Percentiles rank a stretch among this genome's conserved stretches.
Evolutionary conservation across 768 basidiomycete genomes (phyloP).

Genomic region (Tylopilus rubrobrunneus): DNA sequence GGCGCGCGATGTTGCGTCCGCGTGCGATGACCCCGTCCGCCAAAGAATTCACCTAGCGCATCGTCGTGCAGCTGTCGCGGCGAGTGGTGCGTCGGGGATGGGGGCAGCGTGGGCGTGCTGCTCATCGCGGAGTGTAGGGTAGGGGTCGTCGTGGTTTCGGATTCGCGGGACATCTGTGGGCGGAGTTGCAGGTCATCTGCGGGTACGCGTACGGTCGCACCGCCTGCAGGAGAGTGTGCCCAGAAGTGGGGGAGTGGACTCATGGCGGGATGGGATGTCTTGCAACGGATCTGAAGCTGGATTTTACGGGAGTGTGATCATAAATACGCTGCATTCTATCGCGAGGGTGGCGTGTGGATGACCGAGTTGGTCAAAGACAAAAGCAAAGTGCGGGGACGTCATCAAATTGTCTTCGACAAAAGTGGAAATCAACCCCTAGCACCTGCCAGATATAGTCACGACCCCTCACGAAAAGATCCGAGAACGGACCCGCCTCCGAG

Average conservation of each 20-base stretch:
- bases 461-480: not conserved
- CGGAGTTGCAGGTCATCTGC: constrained; percentile 20
- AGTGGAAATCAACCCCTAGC: constrained; percentile 5
- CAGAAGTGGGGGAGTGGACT: constrained; percentile 11
- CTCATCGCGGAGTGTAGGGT: constrained; percentile 11
- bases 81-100: constrained; percentile 21
- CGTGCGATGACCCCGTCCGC: constrained; percentile 22
- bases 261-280: constrained; percentile 17
- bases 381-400: constrained; percentile 11
- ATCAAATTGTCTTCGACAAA: not conserved
- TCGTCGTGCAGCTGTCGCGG: constrained; percentile 28
- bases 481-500: not conserved
- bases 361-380: constrained; percentile 29
- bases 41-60: constrained; percentile 31
- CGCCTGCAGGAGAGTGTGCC: constrained; percentile 1
- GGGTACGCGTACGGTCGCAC: constrained; percentile 6
- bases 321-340: constrained; percentile 23
- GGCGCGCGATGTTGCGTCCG: constrained; percentile 24
- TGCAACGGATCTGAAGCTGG: constrained; percentile 8
- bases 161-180: constrained; percentile 22
- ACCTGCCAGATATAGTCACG: constrained; percentile 2
- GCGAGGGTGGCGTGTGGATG: constrained; percentile 6
- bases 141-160: constrained; percentile 16
- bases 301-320: constrained; percentile 1
- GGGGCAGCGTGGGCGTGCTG: constrained; percentile 20